These are phyloP conservation scores for Senna tora DNA, from an alignment of 306 rosid species.

Conservation along the genomic window DNA sequence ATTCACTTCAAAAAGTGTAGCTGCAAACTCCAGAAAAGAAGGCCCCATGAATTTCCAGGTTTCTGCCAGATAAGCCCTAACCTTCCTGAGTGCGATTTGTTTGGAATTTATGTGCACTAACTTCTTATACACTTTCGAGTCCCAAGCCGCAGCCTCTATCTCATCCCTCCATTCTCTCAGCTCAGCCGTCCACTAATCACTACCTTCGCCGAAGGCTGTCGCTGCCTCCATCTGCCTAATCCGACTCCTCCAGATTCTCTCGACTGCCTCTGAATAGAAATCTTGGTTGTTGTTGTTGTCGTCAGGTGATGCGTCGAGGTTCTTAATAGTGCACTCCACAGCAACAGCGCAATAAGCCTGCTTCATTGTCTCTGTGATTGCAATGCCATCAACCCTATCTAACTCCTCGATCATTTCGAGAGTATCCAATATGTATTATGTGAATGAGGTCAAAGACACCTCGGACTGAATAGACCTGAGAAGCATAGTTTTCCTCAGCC, in stretches of 20 bases:
- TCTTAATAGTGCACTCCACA: slow-evolving; percentile 69
- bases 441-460: slow-evolving; percentile 40
- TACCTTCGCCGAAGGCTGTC: slow-evolving; percentile 20
- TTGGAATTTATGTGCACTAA: slow-evolving; percentile 52
- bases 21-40: slow-evolving; percentile 50
- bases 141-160: slow-evolving; percentile 64
- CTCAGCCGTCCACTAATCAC: slow-evolving; percentile 48
- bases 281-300: slow-evolving; percentile 15
- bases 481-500: slow-evolving; percentile 59
- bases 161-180: slow-evolving; percentile 50
- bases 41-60: slow-evolving; percentile 65
- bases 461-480: slow-evolving; percentile 62
- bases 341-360: slow-evolving; percentile 76
- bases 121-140: slow-evolving; percentile 48
- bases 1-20: slow-evolving; percentile 15
- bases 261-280: slow-evolving; percentile 52
- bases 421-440: slow-evolving; percentile 50
- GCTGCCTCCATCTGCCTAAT: slow-evolving; percentile 37
- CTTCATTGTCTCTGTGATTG: slow-evolving; percentile 41
- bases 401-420: slow-evolving; percentile 61
- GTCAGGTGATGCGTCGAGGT: slow-evolving; percentile 41
- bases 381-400: slow-evolving; percentile 35
- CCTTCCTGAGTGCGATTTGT: slow-evolving; percentile 50
- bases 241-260: slow-evolving; percentile 67
- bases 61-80: slow-evolving; percentile 54